Base-by-base conservation (phyloP, 176 grass and related monocot genomes). In the Oryza officinalis region DNA sequence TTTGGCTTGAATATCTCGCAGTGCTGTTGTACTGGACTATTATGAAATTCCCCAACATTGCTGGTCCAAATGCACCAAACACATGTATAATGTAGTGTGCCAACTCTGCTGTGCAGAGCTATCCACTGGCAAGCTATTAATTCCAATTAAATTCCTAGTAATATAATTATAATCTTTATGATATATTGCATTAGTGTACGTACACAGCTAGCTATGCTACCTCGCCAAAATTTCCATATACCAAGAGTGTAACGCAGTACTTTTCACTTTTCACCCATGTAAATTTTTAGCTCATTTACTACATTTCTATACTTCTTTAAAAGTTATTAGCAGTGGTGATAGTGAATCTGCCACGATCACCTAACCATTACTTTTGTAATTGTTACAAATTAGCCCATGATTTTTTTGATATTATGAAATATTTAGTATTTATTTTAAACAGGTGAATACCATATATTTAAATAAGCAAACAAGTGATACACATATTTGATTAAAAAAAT, bases 21-120 rank as follows among this genome's bases (percentile, higher is more conserved):
- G 70, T 74, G 27, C 9, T 61, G 57, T 10, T 11, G 8, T 31
- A 14, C 78, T 13, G 4, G 46, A 27, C 10, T 69, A 69, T 80
- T 50, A 12, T 49, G 61, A 25, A 46, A 28, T 69, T 89, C 27
- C 35, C 31, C 30, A 65, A 10, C 74, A 72, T 9, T 77, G 54
- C 14, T 81, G 72, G 72, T 45, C 77, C 82, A 76, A 76, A 75
- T 65, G 72, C 72, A 77, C 83, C 67, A 66, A 82, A 74, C 69
- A 67, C 73, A 82, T 60, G 77, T 69, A 80, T 78, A 6, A n/a
- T 57, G 74, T 41, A 6, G 74, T 41, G 4, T 73, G 74, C 60
- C 88, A 83, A 78, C 83, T 78, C 57, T 74, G 73, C n/a, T 35
- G 82, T 28, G 14, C n/a, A 74, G 88, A 78, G 71, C 77, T 66